Percentiles rank a stretch among this genome's conserved stretches.
These are phyloP conservation scores for Quercus tomentella DNA, from an alignment of 331 rosid genomes.

Conservation along the genomic window DNA sequence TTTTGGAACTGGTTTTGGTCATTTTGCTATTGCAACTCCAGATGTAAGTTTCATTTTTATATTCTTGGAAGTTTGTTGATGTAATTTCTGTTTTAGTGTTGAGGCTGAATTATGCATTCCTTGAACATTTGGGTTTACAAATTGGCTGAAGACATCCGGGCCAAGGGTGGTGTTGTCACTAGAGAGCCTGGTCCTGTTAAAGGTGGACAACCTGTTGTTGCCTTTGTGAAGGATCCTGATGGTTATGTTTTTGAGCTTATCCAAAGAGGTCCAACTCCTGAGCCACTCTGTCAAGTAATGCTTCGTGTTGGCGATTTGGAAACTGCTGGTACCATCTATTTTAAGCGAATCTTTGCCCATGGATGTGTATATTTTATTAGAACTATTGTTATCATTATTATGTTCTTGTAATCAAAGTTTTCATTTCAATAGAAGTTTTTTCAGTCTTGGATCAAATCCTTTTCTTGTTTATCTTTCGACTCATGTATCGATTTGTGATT, in stretches of 20 bases:
- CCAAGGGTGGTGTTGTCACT: slow-evolving; percentile 72
- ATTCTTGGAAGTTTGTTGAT: background rate
- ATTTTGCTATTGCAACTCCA: slow-evolving; percentile 76
- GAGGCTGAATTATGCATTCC: slow-evolving; percentile 9
- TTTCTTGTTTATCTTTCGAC: too few species aligned
- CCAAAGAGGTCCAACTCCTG: slow-evolving; percentile 73
- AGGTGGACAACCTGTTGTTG: slow-evolving; percentile 67
- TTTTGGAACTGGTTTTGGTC: slow-evolving; percentile 89
- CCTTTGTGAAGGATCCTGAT: slow-evolving; percentile 93
- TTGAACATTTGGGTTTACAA: slow-evolving; percentile 55
- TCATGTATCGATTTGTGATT: too few species aligned
- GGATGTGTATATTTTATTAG: too few species aligned
- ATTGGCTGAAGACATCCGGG: slow-evolving; percentile 62
- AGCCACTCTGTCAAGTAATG: slow-evolving; percentile 14
- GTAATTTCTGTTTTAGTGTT: slow-evolving; percentile 1
- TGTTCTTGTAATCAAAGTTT: too few species aligned
- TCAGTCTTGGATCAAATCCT: too few species aligned
- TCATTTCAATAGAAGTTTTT: too few species aligned
- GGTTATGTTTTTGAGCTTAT: slow-evolving; percentile 81
- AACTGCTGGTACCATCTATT: background rate
- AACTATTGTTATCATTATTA: too few species aligned
- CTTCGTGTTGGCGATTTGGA: too few species aligned
- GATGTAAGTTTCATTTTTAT: slow-evolving; percentile 55
- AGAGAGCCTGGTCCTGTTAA: slow-evolving; percentile 95
- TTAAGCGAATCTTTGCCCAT: too few species aligned